Evolutionary conservation across 768 basidiomycete genomes (phyloP).

Genomic region (Leccinum incarnatum): DNA sequence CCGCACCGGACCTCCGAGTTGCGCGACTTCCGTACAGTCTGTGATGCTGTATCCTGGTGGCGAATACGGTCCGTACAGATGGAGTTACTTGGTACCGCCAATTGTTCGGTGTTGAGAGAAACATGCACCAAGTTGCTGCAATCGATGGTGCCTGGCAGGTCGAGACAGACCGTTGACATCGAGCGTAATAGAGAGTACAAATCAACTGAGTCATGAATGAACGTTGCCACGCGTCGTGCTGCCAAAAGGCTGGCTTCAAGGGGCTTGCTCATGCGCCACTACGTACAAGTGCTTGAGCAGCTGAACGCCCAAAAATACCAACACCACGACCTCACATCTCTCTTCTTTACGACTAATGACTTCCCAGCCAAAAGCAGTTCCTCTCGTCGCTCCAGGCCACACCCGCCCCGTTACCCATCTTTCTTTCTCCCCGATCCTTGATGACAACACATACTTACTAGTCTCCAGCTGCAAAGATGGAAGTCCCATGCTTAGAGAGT

Average conservation of each 20-base stretch:
- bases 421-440: constrained; percentile 83
- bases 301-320: constrained; percentile 44
- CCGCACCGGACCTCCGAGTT: neutral
- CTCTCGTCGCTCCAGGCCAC: constrained; percentile 83
- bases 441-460: constrained; percentile 84
- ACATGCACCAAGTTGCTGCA: neutral
- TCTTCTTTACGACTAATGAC: constrained; percentile 53
- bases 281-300: constrained; percentile 30
- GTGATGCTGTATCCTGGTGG: no score
- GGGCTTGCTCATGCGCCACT: constrained; percentile 30
- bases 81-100: no score
- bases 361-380: constrained; percentile 61
- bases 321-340: neutral
- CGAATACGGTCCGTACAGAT: neutral
- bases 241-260: neutral
- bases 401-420: constrained; percentile 90
- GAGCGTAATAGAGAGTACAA: neutral
- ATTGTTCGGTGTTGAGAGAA: neutral
- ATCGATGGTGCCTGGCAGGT: neutral
- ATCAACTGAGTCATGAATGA: no score
- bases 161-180: neutral
- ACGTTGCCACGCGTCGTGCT: constrained; percentile 8
- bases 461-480: constrained; percentile 99
- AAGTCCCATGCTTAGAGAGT: constrained; percentile 93
- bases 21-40: neutral